Evolutionary conservation across 164 flowering plant genomes (phyloP).

Genomic region (Aristolochia fimbriata): DNA sequence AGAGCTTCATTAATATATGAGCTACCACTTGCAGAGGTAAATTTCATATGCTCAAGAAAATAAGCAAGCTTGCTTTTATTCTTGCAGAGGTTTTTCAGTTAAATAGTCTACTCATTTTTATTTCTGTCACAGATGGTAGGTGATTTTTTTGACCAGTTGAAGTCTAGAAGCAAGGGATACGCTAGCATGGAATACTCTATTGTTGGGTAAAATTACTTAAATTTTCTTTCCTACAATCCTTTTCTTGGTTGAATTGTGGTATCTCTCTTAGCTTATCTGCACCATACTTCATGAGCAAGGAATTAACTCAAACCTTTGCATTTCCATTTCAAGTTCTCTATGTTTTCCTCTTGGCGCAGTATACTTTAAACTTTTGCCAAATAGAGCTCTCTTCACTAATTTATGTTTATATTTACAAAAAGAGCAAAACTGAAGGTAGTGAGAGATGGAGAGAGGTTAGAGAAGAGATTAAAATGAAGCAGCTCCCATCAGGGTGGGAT

Average conservation of each 20-base stretch:
- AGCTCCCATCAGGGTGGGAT: no score
- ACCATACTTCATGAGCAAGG: neutral
- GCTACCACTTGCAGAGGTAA: slow-evolving; percentile 93
- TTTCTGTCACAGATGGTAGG: slow-evolving; percentile 78
- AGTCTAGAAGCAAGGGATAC: slow-evolving; percentile 95
- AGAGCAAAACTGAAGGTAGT: no score
- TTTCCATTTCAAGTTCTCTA: no score
- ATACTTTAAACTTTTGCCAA: no score
- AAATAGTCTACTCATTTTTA: neutral
- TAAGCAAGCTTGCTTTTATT: neutral
- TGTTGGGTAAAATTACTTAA: slow-evolving; percentile 42
- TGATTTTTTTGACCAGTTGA: slow-evolving; percentile 95
- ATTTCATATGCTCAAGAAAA: neutral
- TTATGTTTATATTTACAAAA: no score
- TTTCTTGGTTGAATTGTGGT: neutral
- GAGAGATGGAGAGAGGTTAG: no score
- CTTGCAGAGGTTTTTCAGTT: neutral
- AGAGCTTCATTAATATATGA: slow-evolving; percentile 77
- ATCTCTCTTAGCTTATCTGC: neutral
- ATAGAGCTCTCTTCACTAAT: no score
- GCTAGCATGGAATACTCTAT: slow-evolving; percentile 97
- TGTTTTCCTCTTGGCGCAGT: no score
- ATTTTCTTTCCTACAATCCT: neutral
- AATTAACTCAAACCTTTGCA: no score
- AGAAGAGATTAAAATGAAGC: no score